These are phyloP conservation scores for Hypomyces rosellus DNA, from an alignment of 2,329 filamentous ascomycete genomes.

Conservation along the genomic window DNA sequence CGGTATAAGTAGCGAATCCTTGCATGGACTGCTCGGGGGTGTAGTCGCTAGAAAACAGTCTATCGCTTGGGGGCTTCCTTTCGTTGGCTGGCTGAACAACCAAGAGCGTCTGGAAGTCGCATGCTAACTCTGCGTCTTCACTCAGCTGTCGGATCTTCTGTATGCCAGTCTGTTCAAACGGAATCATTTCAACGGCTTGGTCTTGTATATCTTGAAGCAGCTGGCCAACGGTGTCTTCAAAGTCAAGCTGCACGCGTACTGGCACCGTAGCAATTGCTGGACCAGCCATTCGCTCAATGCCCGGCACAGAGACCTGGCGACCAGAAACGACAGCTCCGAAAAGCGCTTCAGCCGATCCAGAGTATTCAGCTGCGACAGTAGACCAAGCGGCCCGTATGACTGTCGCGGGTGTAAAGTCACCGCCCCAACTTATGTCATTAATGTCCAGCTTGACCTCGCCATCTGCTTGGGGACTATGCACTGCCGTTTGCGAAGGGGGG, in stretches of 20 bases:
- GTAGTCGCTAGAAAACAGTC: neutral
- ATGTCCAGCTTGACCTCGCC: no score
- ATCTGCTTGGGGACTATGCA: neutral
- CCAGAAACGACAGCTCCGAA: conserved; percentile 39
- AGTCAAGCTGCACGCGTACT: conserved; percentile 31
- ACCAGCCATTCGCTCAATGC: conserved; percentile 16
- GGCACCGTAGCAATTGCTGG: conserved; percentile 37
- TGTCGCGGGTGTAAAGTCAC: conserved; percentile 6
- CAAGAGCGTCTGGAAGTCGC: conserved; percentile 22
- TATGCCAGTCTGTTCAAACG: conserved; percentile 14
- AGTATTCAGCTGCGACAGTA: conserved; percentile 43
- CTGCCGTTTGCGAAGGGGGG: neutral
- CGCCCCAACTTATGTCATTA: no score
- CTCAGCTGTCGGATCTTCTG: conserved; percentile 11
- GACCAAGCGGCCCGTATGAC: conserved; percentile 38
- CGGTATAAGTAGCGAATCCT: neutral
- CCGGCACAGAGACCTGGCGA: conserved; percentile 19
- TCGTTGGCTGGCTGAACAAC: conserved; percentile 19
- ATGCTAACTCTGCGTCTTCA: conserved; percentile 13
- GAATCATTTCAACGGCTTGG: conserved; percentile 15
- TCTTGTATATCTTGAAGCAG: conserved; percentile 12
- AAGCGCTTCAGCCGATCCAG: conserved; percentile 31
- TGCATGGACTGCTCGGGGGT: neutral
- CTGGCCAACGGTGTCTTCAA: neutral
- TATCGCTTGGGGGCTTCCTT: no score